phyloP scores from a whole-genome alignment of 2,329 filamentous ascomycete genomes.

The Grosmannia serpens region DNA sequence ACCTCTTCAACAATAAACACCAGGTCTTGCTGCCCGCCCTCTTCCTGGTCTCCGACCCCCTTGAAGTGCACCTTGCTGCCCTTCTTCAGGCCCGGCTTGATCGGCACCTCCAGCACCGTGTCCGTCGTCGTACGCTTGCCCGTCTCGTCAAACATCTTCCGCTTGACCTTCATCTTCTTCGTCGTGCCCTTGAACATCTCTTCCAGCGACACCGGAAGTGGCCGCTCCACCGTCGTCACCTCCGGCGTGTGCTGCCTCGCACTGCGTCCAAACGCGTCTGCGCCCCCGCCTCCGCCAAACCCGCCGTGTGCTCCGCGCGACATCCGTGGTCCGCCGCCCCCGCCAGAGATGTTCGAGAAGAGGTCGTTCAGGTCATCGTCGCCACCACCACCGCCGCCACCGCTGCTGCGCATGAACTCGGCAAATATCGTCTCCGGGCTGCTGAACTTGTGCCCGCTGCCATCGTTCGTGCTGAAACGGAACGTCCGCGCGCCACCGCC shows the following conservation, averaged over 20 bases:
- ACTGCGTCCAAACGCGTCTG: constrained; percentile 15
- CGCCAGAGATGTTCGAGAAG: constrained; percentile 33
- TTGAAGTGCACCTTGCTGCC: constrained; percentile 98
- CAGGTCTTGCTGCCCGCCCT: constrained; percentile 88
- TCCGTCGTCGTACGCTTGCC: constrained; percentile 82
- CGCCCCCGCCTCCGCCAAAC: constrained; percentile 16
- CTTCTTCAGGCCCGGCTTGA: constrained; percentile 91
- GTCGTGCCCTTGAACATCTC: constrained; percentile 77
- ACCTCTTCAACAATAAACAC: constrained; percentile 94
- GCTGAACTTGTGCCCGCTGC: constrained; percentile 67
- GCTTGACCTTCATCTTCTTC: constrained; percentile 98
- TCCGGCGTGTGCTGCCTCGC: constrained; percentile 58
- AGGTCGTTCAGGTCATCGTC: constrained; percentile 41
- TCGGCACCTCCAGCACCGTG: constrained; percentile 84
- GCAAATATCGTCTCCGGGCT: constrained; percentile 76
- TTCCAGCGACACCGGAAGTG: constrained; percentile 70
- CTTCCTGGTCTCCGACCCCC: constrained; percentile 94
- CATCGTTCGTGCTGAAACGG: constrained; percentile 50
- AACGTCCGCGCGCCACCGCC: constrained; percentile 43
- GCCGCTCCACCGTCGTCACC: constrained; percentile 80
- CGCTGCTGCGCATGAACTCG: constrained; percentile 59
- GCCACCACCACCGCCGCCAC: constrained; percentile 29
- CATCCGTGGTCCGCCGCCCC: constrained; percentile 1
- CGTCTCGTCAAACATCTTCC: constrained; percentile 81
- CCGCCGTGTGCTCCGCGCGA: constrained; percentile 3